Conservation (phyloP, 139 green algal species). For the Micractinium conductrix region DNA sequence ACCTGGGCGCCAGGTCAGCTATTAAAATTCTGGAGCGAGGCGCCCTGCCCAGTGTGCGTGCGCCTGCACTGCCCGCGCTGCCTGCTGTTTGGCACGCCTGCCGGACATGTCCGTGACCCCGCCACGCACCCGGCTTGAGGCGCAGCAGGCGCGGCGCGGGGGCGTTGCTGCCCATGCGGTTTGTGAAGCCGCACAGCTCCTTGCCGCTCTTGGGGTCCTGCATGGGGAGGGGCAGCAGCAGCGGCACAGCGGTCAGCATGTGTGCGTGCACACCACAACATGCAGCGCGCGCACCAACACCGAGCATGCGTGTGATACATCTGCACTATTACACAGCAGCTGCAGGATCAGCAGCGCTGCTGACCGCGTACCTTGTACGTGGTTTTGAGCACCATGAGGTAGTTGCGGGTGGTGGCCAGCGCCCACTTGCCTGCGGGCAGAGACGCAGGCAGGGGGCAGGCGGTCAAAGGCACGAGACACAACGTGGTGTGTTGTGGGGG, state of each 20-base stretch:
- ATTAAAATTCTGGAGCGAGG: too few relatives aligned
- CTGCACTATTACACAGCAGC: too few relatives aligned
- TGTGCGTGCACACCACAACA: slow-evolving; percentile 42
- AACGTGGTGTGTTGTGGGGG: too few relatives aligned
- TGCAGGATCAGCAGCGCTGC: too few relatives aligned
- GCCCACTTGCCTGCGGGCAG: slow-evolving; percentile 69
- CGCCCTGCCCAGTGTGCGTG: too few relatives aligned
- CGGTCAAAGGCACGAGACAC: too few relatives aligned
- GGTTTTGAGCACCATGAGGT: slow-evolving; percentile 95
- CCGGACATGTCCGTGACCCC: too few relatives aligned
- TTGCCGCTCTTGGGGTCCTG: slow-evolving; percentile 53
- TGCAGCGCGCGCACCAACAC: too few relatives aligned
- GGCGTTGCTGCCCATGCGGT: slow-evolving; percentile 66
- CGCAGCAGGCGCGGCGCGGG: slow-evolving; percentile 86
- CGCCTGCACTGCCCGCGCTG: not conserved
- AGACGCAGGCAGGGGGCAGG: not conserved
- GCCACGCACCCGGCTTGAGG: slow-evolving; percentile 66
- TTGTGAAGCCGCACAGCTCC: slow-evolving; percentile 81
- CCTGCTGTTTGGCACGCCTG: not conserved
- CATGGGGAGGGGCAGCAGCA: too few relatives aligned
- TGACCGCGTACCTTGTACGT: too few relatives aligned
- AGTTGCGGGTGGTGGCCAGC: slow-evolving; percentile 92
- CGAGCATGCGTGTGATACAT: too few relatives aligned
- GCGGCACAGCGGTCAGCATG: not conserved
- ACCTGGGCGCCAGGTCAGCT: too few relatives aligned